Percentiles rank a stretch among this genome's conserved stretches.
phyloP scores from a whole-genome alignment of 2,329 filamentous ascomycete species.

The Pseudopithomyces maydicus region DNA sequence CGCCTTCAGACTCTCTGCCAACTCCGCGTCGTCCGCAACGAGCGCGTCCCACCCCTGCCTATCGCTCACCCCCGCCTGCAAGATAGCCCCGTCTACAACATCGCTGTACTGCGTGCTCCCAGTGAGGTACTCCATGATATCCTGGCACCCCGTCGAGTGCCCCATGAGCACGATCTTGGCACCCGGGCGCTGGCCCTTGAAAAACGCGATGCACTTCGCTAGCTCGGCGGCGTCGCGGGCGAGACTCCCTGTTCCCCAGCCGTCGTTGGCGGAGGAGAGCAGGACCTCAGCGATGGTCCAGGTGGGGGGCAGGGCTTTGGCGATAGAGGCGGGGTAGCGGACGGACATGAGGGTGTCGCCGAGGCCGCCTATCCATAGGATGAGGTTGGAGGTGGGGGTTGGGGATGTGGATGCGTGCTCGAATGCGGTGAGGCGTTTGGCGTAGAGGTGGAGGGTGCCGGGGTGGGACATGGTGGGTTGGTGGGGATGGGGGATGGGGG shows the following conservation, averaged over 20 bases:
- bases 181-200: constrained; percentile 47
- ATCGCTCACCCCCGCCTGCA: constrained; percentile 82
- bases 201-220: constrained; percentile 56
- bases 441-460: constrained; percentile 51
- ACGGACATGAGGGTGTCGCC: constrained; percentile 71
- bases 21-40: constrained; percentile 32
- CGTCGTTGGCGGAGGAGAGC: constrained; percentile 58
- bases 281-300: constrained; percentile 61
- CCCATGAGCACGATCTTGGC: constrained; percentile 70
- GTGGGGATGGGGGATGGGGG: not conserved
- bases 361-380: constrained; percentile 74
- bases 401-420: constrained; percentile 43
- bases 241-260: constrained; percentile 61
- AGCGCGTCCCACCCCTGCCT: constrained; percentile 62
- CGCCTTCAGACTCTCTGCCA: constrained; percentile 11
- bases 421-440: constrained; percentile 50
- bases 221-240: constrained; percentile 61
- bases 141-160: constrained; percentile 71
- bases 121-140: constrained; percentile 68
- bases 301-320: constrained; percentile 51
- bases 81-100: constrained; percentile 74
- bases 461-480: constrained; percentile 40
- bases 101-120: constrained; percentile 44
- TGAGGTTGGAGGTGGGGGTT: constrained; percentile 54
- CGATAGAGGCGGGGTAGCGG: constrained; percentile 60